Base-by-base conservation (phyloP, 768 basidiomycete genomes). In the Panus rudis region DNA sequence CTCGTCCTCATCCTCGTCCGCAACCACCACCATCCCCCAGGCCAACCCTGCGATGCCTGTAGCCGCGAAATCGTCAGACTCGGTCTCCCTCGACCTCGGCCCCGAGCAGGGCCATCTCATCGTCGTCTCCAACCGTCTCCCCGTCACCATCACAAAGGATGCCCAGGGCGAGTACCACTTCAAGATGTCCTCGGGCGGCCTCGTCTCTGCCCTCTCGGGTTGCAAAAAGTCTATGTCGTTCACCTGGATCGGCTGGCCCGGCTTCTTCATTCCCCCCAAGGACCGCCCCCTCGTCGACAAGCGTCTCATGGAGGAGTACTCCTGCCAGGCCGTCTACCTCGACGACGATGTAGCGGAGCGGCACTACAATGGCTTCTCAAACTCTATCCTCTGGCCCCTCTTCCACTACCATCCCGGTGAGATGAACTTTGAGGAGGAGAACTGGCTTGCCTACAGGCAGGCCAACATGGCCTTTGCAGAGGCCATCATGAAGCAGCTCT, bases 351-450 rank as follows among this genome's bases (percentile, higher is more conserved):
- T 99, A 51, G 94, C 96, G n/a, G 96, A 99, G 63, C 78, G 84
- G 41, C 93, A 98, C 65, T 99, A 91, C 68, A 93, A 93, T 61
- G 91, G 96, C 43, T 98, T 99, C 75, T 94, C 93, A 54, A 99
- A 99, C 69, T 96, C 93, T 42, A 98, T 99, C 66, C 80, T 99
- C 39, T 99, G 96, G 96, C 96, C 96, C 2, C 72, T 99, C 37
- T 97, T 99, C 75, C 96, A 99, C 63, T 99, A 97, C 66, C 94
- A 98, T 63, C 96, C 96, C 6, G 94, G 94, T 51, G 96, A 98
- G 69, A 98, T 99, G 92, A 94, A 92, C 66, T 99, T 99, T 59
- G 94, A 97, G 64, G 92, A 96, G 68, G 89, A 89, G 60, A 90
- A 98, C 62, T 99, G 96, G 96, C 79, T 83, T 41, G 96, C 92